Conservation (phyloP, 148 eudicot genomes). For the Pharnaceum exiguum region DNA sequence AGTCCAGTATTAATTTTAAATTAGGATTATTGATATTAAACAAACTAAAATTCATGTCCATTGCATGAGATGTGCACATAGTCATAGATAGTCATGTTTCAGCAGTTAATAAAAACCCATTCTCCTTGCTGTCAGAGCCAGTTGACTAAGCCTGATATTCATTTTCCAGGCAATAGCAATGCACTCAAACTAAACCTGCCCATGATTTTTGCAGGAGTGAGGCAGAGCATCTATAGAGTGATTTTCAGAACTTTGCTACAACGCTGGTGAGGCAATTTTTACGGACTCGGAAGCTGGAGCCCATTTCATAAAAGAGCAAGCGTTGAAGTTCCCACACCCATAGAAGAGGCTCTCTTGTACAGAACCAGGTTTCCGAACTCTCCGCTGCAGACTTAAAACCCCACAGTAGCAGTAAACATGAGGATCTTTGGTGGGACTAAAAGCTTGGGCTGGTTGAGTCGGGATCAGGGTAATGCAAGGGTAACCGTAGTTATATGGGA, state of each 20-base stretch:
- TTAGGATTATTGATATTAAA: constrained; percentile 3
- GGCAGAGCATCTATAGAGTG: too few relatives aligned
- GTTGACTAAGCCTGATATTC: constrained; percentile 11
- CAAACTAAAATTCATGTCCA: constrained; percentile 14
- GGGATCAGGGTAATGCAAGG: constrained; percentile 22
- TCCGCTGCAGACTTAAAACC: constrained; percentile 52
- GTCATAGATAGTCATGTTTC: background rate
- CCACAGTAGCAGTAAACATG: constrained; percentile 58
- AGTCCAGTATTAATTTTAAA: too few relatives aligned
- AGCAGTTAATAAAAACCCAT: constrained; percentile 3
- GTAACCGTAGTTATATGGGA: constrained; percentile 30
- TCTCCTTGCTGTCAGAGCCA: constrained; percentile 5
- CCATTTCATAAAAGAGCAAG: constrained; percentile 71
- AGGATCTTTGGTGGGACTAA: constrained; percentile 18
- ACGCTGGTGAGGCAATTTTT: constrained; percentile 3
- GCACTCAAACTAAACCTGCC: background rate
- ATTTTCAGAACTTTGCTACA: too few relatives aligned
- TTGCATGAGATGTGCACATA: constrained; percentile 4
- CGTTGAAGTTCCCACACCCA: constrained; percentile 83
- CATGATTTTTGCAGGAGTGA: background rate
- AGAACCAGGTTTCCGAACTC: constrained; percentile 61
- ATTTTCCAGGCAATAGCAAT: background rate
- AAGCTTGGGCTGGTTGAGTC: constrained; percentile 22
- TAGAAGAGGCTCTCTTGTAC: constrained; percentile 65
- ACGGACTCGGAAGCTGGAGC: constrained; percentile 30